phyloP scores from a whole-genome alignment of 441 rosid species.

The Pelargonium citronellum region DNA sequence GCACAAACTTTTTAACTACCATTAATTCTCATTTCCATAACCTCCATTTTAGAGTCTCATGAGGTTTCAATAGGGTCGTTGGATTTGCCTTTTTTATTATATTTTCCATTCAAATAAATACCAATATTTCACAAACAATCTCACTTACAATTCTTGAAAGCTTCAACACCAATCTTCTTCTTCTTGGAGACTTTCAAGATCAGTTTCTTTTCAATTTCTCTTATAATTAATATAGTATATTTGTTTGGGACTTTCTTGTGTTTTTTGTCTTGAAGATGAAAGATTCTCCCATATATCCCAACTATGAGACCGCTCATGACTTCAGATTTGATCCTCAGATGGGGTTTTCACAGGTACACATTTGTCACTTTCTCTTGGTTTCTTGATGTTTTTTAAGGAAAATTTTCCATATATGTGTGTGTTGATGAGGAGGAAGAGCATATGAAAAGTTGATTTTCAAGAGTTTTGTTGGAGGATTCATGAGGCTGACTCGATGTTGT shows the following conservation, averaged over 20 bases:
- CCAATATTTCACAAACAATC: neutral
- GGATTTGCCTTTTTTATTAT: neutral
- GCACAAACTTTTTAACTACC: neutral
- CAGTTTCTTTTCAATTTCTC: too few species aligned
- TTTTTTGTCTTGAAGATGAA: constrained; percentile 1
- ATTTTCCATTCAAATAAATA: neutral
- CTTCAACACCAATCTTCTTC: neutral
- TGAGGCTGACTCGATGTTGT: too few species aligned
- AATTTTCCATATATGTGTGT: neutral
- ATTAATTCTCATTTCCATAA: neutral
- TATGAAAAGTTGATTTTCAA: too few species aligned
- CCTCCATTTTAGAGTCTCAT: neutral
- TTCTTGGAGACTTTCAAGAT: too few species aligned
- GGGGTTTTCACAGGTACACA: constrained; percentile 40
- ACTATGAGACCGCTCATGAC: too few species aligned
- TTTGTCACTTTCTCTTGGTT: constrained; percentile 5
- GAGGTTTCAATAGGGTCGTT: neutral
- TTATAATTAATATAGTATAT: neutral
- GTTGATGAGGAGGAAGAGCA: too few species aligned
- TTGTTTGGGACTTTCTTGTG: neutral
- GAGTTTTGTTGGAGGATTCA: too few species aligned
- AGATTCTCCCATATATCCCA: neutral
- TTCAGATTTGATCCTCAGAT: constrained; percentile 36
- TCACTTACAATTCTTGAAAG: neutral
- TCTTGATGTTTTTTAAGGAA: neutral